Base-by-base conservation (phyloP, 345 rosid species). In the Abelmoschus esculentus region DNA sequence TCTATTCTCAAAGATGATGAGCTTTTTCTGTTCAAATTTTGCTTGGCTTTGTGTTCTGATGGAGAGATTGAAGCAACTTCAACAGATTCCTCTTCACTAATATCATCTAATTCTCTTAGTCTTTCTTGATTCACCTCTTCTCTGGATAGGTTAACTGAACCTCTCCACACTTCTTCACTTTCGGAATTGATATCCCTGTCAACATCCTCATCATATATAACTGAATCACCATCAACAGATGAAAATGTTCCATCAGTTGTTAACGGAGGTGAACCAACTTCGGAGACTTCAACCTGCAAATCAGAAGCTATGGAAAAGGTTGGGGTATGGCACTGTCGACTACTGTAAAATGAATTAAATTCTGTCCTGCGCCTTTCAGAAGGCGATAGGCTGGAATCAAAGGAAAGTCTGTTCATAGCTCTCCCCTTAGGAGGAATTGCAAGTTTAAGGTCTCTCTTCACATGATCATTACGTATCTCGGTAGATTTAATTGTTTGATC, bases 211-310 rank as follows among this genome's bases (percentile, higher is more conserved):
- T 86, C 92, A 64, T 80, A 78, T 42, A 75, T 61, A 36, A 83
- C 73, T 8, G 87, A 85, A 70, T 83, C 89, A 46, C 74, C 87
- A 4, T 90, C 93, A 76, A 74, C 72, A 47, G 89, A 82, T 15
- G 86, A 83, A 61, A 73, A 75, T 66, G 85, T 61, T 58, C 80
- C 90, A 78, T 90, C 91, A 22, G 71, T 78, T 15, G 89, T 77
- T 26, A 78, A 66, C 2, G 88, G 84, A 49, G 91, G 96, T 40
- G 99, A 91, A 36, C 96, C 86, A 2, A 76, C 58, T 77, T 91
- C 99, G 5, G 99, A 91, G 66, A 95, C 86, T 82, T 91, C 99
- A 57, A 95, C 96, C 65, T 91, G 98, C 85, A 95, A 79, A 73
- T 91, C 99, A 46, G 99, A 95, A 54, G 93, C 97, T 65, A 88